These are phyloP conservation scores for Afroboletus lepidellus DNA, from an alignment of 1,284 basidiomycete genomes.

Conservation along the genomic window DNA sequence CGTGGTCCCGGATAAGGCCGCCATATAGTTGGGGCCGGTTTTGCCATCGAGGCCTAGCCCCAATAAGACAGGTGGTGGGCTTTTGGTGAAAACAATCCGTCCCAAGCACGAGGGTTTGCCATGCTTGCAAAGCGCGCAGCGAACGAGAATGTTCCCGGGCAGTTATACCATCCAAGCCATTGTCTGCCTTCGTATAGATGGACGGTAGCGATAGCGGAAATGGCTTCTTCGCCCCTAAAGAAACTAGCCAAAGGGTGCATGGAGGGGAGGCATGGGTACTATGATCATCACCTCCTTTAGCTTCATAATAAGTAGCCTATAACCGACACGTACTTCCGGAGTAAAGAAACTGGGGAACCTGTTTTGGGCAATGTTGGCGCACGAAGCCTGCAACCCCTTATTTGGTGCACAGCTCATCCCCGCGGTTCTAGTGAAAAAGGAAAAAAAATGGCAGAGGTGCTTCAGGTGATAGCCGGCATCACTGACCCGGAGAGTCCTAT, in stretches of 20 bases:
- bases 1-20: slow-evolving; percentile 28
- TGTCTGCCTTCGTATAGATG: slow-evolving; percentile 27
- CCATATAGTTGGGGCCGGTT: slow-evolving; percentile 26
- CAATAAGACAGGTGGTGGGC: slow-evolving; percentile 18
- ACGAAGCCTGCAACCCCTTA: not conserved
- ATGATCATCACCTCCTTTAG: not conserved
- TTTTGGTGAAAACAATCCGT: slow-evolving; percentile 20
- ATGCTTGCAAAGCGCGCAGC: slow-evolving; percentile 30
- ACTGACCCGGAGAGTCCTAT: not conserved
- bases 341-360: not conserved
- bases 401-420: not conserved
- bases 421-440: not conserved
- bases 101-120: slow-evolving; percentile 25
- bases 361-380: slow-evolving; percentile 2
- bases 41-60: slow-evolving; percentile 27
- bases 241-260: slow-evolving; percentile 21
- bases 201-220: slow-evolving; percentile 32
- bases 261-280: slow-evolving; percentile 19
- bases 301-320: not conserved
- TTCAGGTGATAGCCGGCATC: not conserved
- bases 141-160: slow-evolving; percentile 30
- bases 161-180: slow-evolving; percentile 37
- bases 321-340: not conserved
- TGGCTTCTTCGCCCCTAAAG: slow-evolving; percentile 32
- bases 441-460: not conserved